phyloP scores from a whole-genome alignment of 306 rosid genomes.

The Luffa aegyptiaca region DNA sequence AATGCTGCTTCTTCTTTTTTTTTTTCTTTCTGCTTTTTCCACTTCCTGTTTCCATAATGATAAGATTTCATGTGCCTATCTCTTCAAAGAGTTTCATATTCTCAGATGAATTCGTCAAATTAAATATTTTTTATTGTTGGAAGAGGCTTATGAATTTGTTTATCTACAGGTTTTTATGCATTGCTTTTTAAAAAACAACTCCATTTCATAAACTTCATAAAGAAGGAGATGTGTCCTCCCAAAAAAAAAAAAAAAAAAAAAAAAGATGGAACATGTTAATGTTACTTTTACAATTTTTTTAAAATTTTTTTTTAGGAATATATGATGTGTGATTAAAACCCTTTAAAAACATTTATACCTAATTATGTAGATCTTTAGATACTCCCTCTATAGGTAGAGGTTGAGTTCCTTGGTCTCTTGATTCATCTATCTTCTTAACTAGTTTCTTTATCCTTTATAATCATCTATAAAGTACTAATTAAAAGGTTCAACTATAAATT shows the following conservation, averaged over 20 bases:
- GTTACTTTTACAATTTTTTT: background rate
- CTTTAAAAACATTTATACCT: background rate
- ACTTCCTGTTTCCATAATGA: background rate
- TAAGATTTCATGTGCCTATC: background rate
- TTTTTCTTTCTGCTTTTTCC: background rate
- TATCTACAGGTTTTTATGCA: background rate
- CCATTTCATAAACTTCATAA: background rate
- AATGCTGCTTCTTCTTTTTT: background rate
- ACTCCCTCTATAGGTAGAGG: background rate
- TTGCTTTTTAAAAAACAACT: background rate
- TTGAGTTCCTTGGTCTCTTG: background rate
- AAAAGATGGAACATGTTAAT: background rate
- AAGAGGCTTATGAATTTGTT: background rate
- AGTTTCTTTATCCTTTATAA: background rate
- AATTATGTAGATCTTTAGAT: background rate
- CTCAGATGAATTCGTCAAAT: background rate
- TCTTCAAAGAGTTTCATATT: background rate
- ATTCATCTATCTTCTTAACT: background rate
- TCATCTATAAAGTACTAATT: background rate
- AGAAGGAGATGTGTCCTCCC: background rate
- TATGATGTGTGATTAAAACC: background rate
- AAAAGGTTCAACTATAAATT: background rate
- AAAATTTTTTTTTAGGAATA: background rate
- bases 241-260: too few relatives aligned
- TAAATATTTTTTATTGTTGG: background rate